These are phyloP conservation scores for Cymbidium sinense DNA, from an alignment of 106 monocot species.

Conservation along the genomic window DNA sequence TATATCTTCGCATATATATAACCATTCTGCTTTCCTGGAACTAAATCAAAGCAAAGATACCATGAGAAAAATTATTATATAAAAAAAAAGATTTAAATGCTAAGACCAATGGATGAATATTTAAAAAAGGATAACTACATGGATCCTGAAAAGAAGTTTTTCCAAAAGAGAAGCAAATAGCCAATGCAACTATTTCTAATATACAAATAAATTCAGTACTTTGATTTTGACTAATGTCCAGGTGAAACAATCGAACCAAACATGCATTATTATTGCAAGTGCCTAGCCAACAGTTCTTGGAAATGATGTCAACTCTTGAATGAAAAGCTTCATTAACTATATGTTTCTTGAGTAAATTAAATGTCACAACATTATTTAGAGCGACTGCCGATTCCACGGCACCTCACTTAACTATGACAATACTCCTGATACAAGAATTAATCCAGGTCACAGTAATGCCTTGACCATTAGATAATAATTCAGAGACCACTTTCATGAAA, in stretches of 20 bases:
- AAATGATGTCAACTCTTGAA: neutral
- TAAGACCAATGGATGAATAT: neutral
- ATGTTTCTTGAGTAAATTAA: neutral
- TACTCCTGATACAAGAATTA: neutral
- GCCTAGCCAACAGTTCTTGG: neutral
- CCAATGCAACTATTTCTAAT: neutral
- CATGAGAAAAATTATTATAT: neutral
- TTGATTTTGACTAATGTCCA: neutral
- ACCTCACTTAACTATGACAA: neutral
- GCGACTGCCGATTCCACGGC: neutral
- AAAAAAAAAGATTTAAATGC: neutral
- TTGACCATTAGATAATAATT: neutral
- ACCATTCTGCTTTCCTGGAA: slow-evolving; percentile 49
- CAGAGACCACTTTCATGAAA: neutral
- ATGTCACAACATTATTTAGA: neutral
- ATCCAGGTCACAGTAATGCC: neutral
- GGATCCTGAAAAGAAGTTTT: neutral
- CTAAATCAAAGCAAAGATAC: slow-evolving; percentile 32
- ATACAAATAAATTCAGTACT: neutral
- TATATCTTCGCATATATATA: slow-evolving; percentile 82
- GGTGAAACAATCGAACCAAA: neutral
- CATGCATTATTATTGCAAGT: neutral
- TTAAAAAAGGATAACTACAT: neutral
- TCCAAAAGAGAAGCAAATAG: neutral
- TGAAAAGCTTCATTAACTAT: neutral